These are phyloP conservation scores for Chaetomium tenue DNA, from an alignment of 495 filamentous ascomycete species.

Conservation along the genomic window DNA sequence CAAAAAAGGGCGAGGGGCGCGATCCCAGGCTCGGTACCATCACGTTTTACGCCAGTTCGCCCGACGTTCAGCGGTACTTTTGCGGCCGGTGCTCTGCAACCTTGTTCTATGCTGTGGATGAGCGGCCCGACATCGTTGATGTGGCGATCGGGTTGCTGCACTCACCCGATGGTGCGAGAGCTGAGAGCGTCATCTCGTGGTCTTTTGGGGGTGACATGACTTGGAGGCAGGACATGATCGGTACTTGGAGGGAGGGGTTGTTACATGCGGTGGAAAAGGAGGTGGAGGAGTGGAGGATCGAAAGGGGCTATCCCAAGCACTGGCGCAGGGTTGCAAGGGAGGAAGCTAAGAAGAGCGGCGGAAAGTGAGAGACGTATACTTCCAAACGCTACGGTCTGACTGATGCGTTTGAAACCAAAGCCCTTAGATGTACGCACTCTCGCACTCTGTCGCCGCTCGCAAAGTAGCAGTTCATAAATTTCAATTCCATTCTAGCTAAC, in stretches of 20 bases:
- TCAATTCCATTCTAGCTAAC: too few species aligned
- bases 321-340: conserved; percentile 26
- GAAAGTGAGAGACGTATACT: too few species aligned
- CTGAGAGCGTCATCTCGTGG: conserved; percentile 42
- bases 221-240: conserved; percentile 28
- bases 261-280: conserved; percentile 18
- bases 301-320: conserved; percentile 29
- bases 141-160: conserved; percentile 52
- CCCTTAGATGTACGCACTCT: too few species aligned
- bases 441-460: too few species aligned
- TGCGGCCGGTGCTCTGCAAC: conserved; percentile 54
- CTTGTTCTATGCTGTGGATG: conserved; percentile 49
- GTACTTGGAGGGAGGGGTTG: conserved; percentile 33
- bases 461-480: too few species aligned
- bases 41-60: conserved; percentile 45
- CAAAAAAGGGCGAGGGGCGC: conserved; percentile 17
- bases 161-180: conserved; percentile 48
- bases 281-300: conserved; percentile 29
- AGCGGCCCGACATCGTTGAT: conserved; percentile 48
- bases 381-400: too few species aligned
- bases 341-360: conserved; percentile 8
- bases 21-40: conserved; percentile 47
- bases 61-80: conserved; percentile 50
- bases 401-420: too few species aligned
- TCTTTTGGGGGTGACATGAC: conserved; percentile 18